phyloP scores from a whole-genome alignment of 192 early-diverging fungal species.

The Radiomyces spectabilis region DNA sequence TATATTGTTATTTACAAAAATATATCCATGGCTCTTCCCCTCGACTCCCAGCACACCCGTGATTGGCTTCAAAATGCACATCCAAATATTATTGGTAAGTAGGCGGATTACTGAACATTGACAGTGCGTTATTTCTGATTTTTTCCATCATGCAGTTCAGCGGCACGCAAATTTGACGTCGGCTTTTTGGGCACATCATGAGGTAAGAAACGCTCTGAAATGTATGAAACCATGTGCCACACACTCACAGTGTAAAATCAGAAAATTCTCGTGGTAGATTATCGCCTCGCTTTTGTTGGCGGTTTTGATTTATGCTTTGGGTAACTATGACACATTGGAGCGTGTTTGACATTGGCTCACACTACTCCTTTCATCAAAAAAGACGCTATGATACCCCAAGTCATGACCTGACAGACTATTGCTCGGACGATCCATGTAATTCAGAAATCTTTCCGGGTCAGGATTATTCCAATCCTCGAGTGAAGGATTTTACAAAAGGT shows the following conservation, averaged over 20 bases:
- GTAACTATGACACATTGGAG: slow-evolving; percentile 14
- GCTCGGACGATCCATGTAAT: slow-evolving; percentile 22
- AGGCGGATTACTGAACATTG: not conserved
- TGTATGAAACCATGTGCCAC: not conserved
- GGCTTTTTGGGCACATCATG: slow-evolving; percentile 79
- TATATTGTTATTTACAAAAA: slow-evolving; percentile 85
- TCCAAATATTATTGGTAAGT: slow-evolving; percentile 59
- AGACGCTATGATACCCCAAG: slow-evolving; percentile 79
- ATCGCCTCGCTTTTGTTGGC: slow-evolving; percentile 76
- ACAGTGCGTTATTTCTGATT: not conserved
- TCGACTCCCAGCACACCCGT: slow-evolving; percentile 70
- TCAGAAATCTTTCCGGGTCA: slow-evolving; percentile 59
- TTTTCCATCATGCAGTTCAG: slow-evolving; percentile 41
- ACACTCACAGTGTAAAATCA: slow-evolving; percentile 12
- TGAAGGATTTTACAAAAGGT: slow-evolving; percentile 67
- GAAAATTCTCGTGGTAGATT: slow-evolving; percentile 79
- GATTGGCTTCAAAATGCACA: slow-evolving; percentile 60
- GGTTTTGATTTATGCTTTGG: slow-evolving; percentile 86
- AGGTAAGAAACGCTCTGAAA: slow-evolving; percentile 21
- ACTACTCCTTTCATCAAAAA: not conserved
- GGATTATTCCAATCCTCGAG: slow-evolving; percentile 88
- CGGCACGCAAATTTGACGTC: slow-evolving; percentile 74
- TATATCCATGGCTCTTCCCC: slow-evolving; percentile 58
- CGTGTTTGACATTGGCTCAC: not conserved
- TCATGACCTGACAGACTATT: slow-evolving; percentile 71